Conservation (phyloP, 1,284 basidiomycete genomes). For the Singerocomus inundabilis region DNA sequence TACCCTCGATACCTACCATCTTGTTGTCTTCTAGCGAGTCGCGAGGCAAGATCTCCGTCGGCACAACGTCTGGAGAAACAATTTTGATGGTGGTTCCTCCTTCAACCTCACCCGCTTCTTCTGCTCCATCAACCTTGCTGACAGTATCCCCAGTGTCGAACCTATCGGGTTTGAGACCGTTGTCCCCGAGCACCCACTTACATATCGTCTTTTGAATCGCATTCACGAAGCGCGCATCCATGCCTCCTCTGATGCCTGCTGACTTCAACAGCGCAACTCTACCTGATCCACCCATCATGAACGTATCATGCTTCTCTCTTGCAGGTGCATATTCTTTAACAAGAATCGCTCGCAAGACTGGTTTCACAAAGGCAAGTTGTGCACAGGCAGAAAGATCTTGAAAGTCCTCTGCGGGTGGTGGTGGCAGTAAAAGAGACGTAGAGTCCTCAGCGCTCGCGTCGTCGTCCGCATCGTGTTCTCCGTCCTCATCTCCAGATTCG, state of each 20-base stretch:
- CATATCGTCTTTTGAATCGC: constrained; percentile 45
- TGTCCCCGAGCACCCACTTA: constrained; percentile 53
- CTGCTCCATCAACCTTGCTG: not conserved
- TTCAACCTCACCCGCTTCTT: not conserved
- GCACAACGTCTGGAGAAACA: not conserved
- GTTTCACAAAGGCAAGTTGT: constrained; percentile 64
- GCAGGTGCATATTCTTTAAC: constrained; percentile 55
- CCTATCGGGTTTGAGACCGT: constrained; percentile 28
- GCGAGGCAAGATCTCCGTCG: not conserved
- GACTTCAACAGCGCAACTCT: constrained; percentile 45
- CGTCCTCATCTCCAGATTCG: constrained; percentile 47
- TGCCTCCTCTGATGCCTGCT: constrained; percentile 50
- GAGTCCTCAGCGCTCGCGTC: constrained; percentile 21
- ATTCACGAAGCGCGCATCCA: constrained; percentile 51
- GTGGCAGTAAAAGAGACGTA: constrained; percentile 38
- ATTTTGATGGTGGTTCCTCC: not conserved
- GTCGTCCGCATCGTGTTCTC: constrained; percentile 37
- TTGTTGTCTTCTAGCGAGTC: constrained; percentile 6
- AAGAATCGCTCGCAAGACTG: constrained; percentile 57
- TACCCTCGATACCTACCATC: constrained; percentile 24
- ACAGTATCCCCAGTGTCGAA: constrained; percentile 2
- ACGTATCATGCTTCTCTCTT: constrained; percentile 44
- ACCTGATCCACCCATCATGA: constrained; percentile 55
- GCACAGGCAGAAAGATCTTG: constrained; percentile 46
- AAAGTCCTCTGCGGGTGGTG: constrained; percentile 44